Evolutionary conservation across 2,329 filamentous ascomycete genomes (phyloP), one percentile per base, ranked within the genome.

Genomic region (Penicillium sp.): DNA sequence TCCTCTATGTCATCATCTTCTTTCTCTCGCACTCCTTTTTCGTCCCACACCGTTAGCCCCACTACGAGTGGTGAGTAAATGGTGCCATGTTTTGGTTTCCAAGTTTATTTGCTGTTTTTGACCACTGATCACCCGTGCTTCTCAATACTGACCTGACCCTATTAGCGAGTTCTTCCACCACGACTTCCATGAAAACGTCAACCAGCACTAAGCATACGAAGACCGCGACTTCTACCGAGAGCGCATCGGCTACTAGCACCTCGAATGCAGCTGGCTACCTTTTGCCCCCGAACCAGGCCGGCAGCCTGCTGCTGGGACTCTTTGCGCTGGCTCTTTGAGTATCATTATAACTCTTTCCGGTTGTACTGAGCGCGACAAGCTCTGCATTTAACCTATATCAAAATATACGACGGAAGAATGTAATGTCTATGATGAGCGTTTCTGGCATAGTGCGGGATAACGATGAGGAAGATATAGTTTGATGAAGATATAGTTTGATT

Each of bases 291-390:
- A 65, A 62, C 26, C 60, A 67, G n/a, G 63, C 63, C 8, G 69
- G 71, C n/a, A 64, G 69, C 27, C 54, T 72, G 29, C 57, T 72
- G 48, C 39, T 72, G 42, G 64, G 67, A 33, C 57, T 72, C 14
- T 60, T 67, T 9, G 68, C 68, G 11, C 49, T 71, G n/a, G 57
- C 60, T 10, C 54, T 72, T 42, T 73, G 55, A 63, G 50, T 31
- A 3, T 23, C 29, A 37, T 16, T n/a, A 6, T 31, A n/a, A 14
- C 31, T 45, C 3, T 33, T 47, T 23, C 9, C 19, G 19, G 14
- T 19, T 27, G 19, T 27, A 16, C 23, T 8, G 35, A 26, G 16
- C 37, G 11, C 31, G 29, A 19, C 16, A 26, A 29, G 19, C 25
- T 16, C 27, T n/a, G 29, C 19, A 9, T 50, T 42, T 21, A 25